A percentile compares a stretch with the other conserved stretches of the same genome.
These are phyloP conservation scores for Sphagnum contortum DNA, from an alignment of 225 moss, liverwort and hornwort genomes.

Conservation along the genomic window DNA sequence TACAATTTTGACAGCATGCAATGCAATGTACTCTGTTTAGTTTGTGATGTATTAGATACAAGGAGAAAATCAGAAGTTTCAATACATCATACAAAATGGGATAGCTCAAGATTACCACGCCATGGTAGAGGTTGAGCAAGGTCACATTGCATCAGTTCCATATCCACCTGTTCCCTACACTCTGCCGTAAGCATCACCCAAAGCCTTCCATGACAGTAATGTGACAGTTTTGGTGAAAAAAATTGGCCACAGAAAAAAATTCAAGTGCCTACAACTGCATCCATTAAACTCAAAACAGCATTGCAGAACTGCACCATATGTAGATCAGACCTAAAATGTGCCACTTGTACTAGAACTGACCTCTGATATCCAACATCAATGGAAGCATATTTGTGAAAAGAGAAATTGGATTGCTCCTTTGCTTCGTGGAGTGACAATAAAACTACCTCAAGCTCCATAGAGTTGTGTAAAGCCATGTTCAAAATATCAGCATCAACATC, in stretches of 20 bases:
- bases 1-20: constrained; percentile 6
- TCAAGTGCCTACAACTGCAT: no score
- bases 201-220: no score
- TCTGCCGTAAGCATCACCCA: constrained; percentile 1
- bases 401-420: no score
- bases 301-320: no score
- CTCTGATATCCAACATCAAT: no score
- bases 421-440: no score
- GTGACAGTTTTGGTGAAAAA: no score
- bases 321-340: no score
- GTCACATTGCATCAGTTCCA: constrained; percentile 68
- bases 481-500: constrained; percentile 82
- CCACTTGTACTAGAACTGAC: no score
- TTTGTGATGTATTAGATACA: not conserved
- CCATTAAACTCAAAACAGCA: no score
- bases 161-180: constrained; percentile 50
- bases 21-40: constrained; percentile 3
- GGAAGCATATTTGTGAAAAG: no score
- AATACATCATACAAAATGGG: not conserved
- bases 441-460: constrained; percentile 54
- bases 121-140: constrained; percentile 41
- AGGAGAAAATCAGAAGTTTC: not conserved
- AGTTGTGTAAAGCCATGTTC: constrained; percentile 66
- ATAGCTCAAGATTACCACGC: constrained; percentile 37
- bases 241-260: no score